Percentiles rank a stretch among this genome's conserved stretches.
Conservation (phyloP, 1,139 yeast species). For the Eremothecium gossypii region DNA sequence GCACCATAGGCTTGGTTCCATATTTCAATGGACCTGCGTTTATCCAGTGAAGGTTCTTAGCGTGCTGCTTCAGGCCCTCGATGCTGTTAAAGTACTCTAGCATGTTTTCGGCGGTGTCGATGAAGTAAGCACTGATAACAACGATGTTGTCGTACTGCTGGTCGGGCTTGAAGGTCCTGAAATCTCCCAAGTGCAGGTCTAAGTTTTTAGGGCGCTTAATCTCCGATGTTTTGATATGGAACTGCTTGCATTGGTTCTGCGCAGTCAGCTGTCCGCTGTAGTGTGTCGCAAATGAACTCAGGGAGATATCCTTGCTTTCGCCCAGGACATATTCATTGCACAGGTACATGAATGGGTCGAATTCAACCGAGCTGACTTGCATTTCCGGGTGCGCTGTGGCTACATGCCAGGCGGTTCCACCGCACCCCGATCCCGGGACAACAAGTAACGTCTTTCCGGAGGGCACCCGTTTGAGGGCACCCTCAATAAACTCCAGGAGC, state of each 20-base stretch:
- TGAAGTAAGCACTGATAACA: slow-evolving; percentile 63
- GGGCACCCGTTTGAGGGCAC: slow-evolving; percentile 22
- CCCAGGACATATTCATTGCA: slow-evolving; percentile 49
- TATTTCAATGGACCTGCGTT: slow-evolving; percentile 82
- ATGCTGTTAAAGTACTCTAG: slow-evolving; percentile 63
- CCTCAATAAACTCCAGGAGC: slow-evolving; percentile 40
- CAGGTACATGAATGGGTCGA: slow-evolving; percentile 59
- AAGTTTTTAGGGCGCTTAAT: slow-evolving; percentile 39
- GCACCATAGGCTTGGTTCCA: slow-evolving; percentile 78
- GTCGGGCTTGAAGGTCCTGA: slow-evolving; percentile 40
- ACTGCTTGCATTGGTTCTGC: slow-evolving; percentile 45
- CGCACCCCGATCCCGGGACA: slow-evolving; percentile 76
- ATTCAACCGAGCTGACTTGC: slow-evolving; percentile 62
- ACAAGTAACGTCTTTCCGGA: slow-evolving; percentile 39
- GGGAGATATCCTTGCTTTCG: slow-evolving; percentile 11
- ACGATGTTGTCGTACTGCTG: slow-evolving; percentile 39
- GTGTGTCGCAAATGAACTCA: slow-evolving; percentile 63
- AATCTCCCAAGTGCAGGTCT: slow-evolving; percentile 52
- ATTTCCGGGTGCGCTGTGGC: slow-evolving; percentile 32
- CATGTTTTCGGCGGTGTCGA: slow-evolving; percentile 82
- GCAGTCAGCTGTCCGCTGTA: slow-evolving; percentile 56
- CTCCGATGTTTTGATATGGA: slow-evolving; percentile 31
- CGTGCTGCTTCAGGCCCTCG: slow-evolving; percentile 37
- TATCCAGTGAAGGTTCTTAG: slow-evolving; percentile 55
- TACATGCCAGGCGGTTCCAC: slow-evolving; percentile 58